Base-by-base conservation (phyloP, 2,329 filamentous ascomycete genomes). In the Pyrenophora tritici-repentis region DNA sequence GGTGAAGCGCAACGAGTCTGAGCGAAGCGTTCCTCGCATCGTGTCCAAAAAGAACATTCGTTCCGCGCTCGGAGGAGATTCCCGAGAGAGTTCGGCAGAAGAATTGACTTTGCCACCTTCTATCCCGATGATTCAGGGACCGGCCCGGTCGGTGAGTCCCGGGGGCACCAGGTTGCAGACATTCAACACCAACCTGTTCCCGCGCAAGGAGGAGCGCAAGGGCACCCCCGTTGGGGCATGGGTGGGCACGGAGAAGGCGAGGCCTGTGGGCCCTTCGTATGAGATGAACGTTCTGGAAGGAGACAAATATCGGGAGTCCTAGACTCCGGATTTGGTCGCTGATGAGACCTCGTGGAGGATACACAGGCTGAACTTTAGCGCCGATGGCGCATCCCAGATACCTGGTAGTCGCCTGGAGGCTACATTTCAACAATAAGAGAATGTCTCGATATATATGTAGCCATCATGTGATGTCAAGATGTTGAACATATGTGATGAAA, bases 31-130 rank as follows among this genome's bases (percentile, higher is more conserved):
- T 42, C 18, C 43, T 6, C 68, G 65, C 14, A 69, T 70, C 35
- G 57, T 73, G 2, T 71, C 69, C 5, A 68, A 60, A 34, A 67
- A 71, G 18, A 72, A 71, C 32, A 71, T 73, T 20, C 68, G 69
- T 12, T 55, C 61, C 17, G 63, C 58, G 6, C 50, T 72, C 9
- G 53, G 47, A 18, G 37, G 43, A 32, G 14, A 60, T 18, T 65
- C 66, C 5, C 50, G 47, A 3, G 59, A 65, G 3, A 55, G 53
- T 22, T 66, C 62, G 3, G 44, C 37, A 3, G 65, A 69, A n/a
- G 52, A 60, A 5, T 13, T 62, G 9, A 18, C 18, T 5, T 36
- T 46, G 13, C 34, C 51, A 12, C 50, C 55, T 39, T 40, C 45
- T 13, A 18, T 50, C 14, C 18, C 32, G n/a, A 35, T 33, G 14